A percentile compares a stretch with the other conserved stretches of the same genome.
Conservation (phyloP, 2,329 filamentous ascomycete genomes). For the Botrytis pseudocinerea region DNA sequence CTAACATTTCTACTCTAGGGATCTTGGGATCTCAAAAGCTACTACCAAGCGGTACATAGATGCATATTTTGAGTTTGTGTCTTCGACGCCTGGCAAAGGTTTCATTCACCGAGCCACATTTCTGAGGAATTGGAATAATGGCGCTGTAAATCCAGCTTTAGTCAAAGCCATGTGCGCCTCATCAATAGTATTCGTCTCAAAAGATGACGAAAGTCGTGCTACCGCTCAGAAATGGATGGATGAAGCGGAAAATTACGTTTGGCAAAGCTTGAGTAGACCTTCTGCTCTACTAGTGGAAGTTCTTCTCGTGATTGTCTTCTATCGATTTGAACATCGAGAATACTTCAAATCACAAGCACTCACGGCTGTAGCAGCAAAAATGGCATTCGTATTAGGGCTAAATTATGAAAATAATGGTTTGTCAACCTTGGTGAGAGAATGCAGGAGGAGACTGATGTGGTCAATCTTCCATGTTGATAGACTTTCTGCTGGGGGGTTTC, state of each 20-base stretch:
- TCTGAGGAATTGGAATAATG: conserved; percentile 22
- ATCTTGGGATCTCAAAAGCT: conserved; percentile 12
- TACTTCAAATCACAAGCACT: conserved; percentile 21
- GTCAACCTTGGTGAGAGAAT: conserved; percentile 22
- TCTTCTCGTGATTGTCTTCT: conserved; percentile 23
- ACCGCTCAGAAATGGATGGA: conserved; percentile 21
- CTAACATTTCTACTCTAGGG: conserved; percentile 2
- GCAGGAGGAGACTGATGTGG: conserved; percentile 20
- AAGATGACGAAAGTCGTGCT: conserved; percentile 19
- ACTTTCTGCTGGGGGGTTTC: conserved; percentile 20
- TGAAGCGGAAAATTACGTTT: conserved; percentile 20
- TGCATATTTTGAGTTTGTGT: conserved; percentile 23
- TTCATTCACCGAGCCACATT: conserved; percentile 24
- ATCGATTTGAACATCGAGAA: conserved; percentile 19
- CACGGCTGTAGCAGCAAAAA: conserved; percentile 23
- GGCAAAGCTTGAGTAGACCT: conserved; percentile 16
- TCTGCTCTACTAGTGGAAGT: conserved; percentile 16
- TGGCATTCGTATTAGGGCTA: conserved; percentile 19
- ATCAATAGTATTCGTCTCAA: conserved; percentile 22
- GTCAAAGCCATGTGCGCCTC: conserved; percentile 20
- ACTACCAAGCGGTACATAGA: conserved; percentile 22
- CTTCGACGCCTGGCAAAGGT: conserved; percentile 22
- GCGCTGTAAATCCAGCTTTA: conserved; percentile 17
- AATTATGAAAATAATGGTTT: conserved; percentile 23
- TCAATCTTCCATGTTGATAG: conserved; percentile 24